Evolutionary conservation across 768 basidiomycete genomes (phyloP).

Genomic region (Tulasnella sp.): DNA sequence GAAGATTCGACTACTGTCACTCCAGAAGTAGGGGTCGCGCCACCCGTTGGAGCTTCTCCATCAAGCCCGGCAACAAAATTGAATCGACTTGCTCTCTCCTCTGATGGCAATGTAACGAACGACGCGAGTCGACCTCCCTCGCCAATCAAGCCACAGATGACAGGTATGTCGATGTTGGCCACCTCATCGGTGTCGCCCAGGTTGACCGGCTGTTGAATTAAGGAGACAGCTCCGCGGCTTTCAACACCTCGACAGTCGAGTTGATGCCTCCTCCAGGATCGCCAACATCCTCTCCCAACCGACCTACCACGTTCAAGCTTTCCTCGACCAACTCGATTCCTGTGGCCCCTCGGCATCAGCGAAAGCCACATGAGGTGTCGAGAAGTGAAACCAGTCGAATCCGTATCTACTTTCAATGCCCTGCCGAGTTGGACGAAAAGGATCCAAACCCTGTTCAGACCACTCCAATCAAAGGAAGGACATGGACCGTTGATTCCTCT

Average conservation of each 20-base stretch:
- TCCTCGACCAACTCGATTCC: slow-evolving; percentile 13
- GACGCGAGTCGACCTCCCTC: neutral
- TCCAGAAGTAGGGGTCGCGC: slow-evolving; percentile 29
- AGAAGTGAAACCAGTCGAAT: slow-evolving; percentile 45
- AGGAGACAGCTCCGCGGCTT: neutral
- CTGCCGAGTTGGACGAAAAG: slow-evolving; percentile 31
- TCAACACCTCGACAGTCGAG: neutral
- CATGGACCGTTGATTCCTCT: neutral
- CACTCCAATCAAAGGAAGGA: neutral
- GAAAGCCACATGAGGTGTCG: slow-evolving; percentile 11
- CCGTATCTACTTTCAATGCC: slow-evolving; percentile 87
- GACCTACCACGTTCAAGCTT: slow-evolving; percentile 11
- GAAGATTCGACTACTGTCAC: slow-evolving; percentile 22
- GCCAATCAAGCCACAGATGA: neutral
- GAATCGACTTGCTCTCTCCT: neutral
- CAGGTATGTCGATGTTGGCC: neutral
- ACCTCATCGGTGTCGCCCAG: neutral
- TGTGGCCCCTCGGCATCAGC: slow-evolving; percentile 14
- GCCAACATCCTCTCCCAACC: slow-evolving; percentile 18
- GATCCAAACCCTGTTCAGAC: neutral
- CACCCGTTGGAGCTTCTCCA: slow-evolving; percentile 23
- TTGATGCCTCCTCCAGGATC: slow-evolving; percentile 1
- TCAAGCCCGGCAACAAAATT: neutral
- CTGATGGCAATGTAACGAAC: neutral
- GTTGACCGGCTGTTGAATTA: neutral